Base-by-base conservation (phyloP, 257 asterid species). In the Solanum pinnatisectum region DNA sequence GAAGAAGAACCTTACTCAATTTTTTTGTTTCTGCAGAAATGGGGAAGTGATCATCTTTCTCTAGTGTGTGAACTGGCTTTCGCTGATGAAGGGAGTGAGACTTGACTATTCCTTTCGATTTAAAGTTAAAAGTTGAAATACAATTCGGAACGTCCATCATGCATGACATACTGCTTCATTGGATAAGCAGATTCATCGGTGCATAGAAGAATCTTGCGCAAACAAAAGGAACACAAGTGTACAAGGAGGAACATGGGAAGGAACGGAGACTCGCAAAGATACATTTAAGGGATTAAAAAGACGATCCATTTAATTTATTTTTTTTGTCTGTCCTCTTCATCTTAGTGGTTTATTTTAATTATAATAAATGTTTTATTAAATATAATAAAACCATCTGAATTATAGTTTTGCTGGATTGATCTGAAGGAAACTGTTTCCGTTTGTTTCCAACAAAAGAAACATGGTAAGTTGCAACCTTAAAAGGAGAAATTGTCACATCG, bases 1-100 rank as follows among this genome's bases (percentile, higher is more conserved):
- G 40, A 4, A 79, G 30, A 11, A 1, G 60, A 27, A 10, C 4
- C 25, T 27, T 30, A 6, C 20, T 79, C 13, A 32, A 18, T 9
- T 87, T 68, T 30, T 60, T 90, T 72, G 84, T 4, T 87, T 25
- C 56, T 92, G 93, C 95, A 96, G 98, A 90, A 91, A 89, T 96
- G 98, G 98, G 96, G 96, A 49, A 96, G 99, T 70, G 99, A 96
- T 92, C 99, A 96, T 90, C 95, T 96, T 87, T 98, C 98, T 82
- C 92, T 96, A 88, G 99, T 91, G 77, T 94, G 99, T 44, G 99
- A 96, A 89, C 95, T 96, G 87, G 98, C 98, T 44, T 95, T 95
- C 87, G 90, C 88, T 60, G 91, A 88, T 85, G 90, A 87, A 76
- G 87, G 67, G 27, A 84, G 88, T 59, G 40, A 84, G 90, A 81